Base-by-base conservation (phyloP, 495 filamentous ascomycete species). In the Hypomontagnella submonticulosa region DNA sequence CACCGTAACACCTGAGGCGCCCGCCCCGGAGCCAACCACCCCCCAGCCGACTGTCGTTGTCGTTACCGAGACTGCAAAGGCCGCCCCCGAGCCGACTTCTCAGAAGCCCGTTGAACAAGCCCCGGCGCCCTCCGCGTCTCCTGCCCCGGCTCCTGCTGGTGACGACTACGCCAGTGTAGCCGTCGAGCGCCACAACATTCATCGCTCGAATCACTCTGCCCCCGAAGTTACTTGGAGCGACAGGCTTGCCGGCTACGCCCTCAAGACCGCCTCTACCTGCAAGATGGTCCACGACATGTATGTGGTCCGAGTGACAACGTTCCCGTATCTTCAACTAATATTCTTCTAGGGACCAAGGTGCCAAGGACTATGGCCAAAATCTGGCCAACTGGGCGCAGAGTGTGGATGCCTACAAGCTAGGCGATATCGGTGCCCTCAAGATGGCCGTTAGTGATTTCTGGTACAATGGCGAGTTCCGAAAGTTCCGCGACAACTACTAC, bases 311-410 rank as follows among this genome's bases (percentile, higher is more conserved):
- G 11, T 1, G 5, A 53, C n/a, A 1, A 37, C 40, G 11, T 27
- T 32, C 13, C 27, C 72, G 65, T 8, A 8, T 38, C 33, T 43
- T 71, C 23, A 37, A n/a, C 63, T 76, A 30, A 71, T 51, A 19
- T 37, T 13, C 37, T 4, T 42, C 34, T 60, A 84, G 80, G 58
- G 51, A 54, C 30, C 81, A 86, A 36, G 82, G 83, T 63, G 85
- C 83, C 40, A 85, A 85, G 51, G 82, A 82, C 40, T 94, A 95
- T 68, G 92, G 93, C 49, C 93, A 97, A 78, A 97, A 97, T 85
- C 88, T 97, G 46, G 91, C 80, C 57, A 74, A 78, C 58, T 81
- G 72, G 63, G 82, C 68, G 15, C 57, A 71, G 1, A 71, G 69
- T 57, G 47, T 55, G 30, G 57, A 74, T 20, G 66, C 71, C 18